Evolutionary conservation across 75 land plant genomes (phyloP).

Genomic region (Sequoia sempervirens): DNA sequence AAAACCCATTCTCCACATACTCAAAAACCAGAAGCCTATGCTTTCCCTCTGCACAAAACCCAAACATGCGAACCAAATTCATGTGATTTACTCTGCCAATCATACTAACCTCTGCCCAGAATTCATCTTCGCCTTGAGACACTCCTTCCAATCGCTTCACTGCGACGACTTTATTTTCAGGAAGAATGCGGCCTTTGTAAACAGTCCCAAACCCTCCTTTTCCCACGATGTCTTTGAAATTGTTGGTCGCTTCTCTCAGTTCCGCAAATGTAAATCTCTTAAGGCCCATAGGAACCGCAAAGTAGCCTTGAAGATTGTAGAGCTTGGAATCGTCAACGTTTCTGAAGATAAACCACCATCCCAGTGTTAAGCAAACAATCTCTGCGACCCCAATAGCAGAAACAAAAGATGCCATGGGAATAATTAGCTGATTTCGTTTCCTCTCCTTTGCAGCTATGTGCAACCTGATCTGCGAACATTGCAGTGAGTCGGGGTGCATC

Average conservation of each 20-base stretch:
- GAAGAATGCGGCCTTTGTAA: slow-evolving; percentile 35
- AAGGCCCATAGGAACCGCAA: slow-evolving; percentile 29
- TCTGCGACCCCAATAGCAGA: slow-evolving; percentile 22
- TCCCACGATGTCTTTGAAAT: slow-evolving; percentile 49
- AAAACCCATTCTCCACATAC: slow-evolving; percentile 46
- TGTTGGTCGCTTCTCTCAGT: slow-evolving; percentile 53
- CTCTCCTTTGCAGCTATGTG: background rate
- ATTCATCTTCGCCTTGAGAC: slow-evolving; percentile 40
- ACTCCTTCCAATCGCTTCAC: slow-evolving; percentile 41
- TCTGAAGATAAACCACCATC: slow-evolving; percentile 28
- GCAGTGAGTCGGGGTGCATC: too few relatives aligned
- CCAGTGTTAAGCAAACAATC: slow-evolving; percentile 13
- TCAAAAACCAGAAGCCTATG: slow-evolving; percentile 54
- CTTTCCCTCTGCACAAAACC: slow-evolving; percentile 49
- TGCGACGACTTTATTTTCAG: slow-evolving; percentile 30
- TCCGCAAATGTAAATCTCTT: slow-evolving; percentile 41
- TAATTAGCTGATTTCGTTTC: slow-evolving; percentile 9
- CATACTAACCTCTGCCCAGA: slow-evolving; percentile 61
- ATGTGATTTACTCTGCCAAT: slow-evolving; percentile 70
- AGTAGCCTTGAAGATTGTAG: slow-evolving; percentile 19
- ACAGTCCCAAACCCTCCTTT: slow-evolving; percentile 53
- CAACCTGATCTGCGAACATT: background rate
- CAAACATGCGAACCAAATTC: slow-evolving; percentile 66
- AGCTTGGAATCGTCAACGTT: background rate
- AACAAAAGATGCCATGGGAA: slow-evolving; percentile 18